Conservation (phyloP, 441 rosid genomes). For the Populus trichocarpa region DNA sequence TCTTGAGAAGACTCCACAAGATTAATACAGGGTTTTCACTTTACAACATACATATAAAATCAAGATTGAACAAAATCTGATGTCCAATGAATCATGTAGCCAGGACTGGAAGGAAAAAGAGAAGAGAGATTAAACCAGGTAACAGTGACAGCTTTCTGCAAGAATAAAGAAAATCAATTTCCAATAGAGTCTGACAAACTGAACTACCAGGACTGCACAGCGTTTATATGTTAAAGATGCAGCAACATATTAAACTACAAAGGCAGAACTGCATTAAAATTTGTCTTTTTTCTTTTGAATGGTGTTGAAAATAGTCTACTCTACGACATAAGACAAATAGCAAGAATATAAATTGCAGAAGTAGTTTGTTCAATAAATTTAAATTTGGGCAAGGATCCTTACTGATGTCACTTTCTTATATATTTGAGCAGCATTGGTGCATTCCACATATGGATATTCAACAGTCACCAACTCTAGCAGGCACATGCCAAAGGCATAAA, state of each 20-base stretch:
- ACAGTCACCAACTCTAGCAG: constrained; percentile 76
- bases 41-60: not conserved
- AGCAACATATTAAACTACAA: not conserved
- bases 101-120: not conserved
- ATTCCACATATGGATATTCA: constrained; percentile 77
- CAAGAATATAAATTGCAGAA: not conserved
- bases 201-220: not conserved
- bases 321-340: not conserved
- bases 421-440: constrained; percentile 73
- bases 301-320: not conserved
- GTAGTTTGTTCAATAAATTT: not conserved
- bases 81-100: not conserved
- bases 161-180: not conserved
- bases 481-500: constrained; percentile 91
- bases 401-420: constrained; percentile 77
- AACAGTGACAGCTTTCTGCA: not conserved
- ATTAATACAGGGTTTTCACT: not conserved
- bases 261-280: not conserved
- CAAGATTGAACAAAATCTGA: not conserved
- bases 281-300: not conserved
- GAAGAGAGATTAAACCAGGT: not conserved
- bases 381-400: constrained; percentile 16
- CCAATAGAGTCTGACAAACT: not conserved
- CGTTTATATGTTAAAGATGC: not conserved
- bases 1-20: not conserved